Evolutionary conservation across 2,329 filamentous ascomycete genomes (phyloP), one percentile per base, ranked within the genome.

Genomic region (Tothia fuscella): DNA sequence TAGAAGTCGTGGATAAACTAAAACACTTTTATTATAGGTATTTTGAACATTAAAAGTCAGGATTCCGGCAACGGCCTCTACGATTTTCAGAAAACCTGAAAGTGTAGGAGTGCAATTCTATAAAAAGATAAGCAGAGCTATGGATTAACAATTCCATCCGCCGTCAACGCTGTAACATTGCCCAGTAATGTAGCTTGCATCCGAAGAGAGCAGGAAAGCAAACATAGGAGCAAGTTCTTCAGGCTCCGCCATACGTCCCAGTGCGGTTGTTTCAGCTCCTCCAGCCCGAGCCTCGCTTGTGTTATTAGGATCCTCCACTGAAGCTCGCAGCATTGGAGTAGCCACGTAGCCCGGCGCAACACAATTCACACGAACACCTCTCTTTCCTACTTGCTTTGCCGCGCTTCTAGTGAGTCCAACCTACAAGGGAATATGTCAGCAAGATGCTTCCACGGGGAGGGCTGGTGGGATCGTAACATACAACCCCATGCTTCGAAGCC

Each of bases 171-270:
- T 44, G 31, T 45, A 38, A 16, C 45, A 44, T 6, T 33, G 43
- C 5, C 47, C 49, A 19, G 47, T 50, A 21, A 50, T 50, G 30
- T 47, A 49, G 19, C 41, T 41, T 6, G 47, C 38, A 25, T 49
- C 49, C 26, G 46, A 41, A 19, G 43, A 45, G 5, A 50, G 34
- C 29, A 50, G 34, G 34, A 46, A 49, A 9, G 46, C 38, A 44
- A 49, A 44, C 10, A 49, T 30, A 21, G 41, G 35, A 14, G 41
- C 49, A 28, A 50, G 41, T 33, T 50, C 47, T 34, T 45, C 37
- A 6, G 46, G 46, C 30, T 42, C 43, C 9, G 46, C 50, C 38
- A 42, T 40, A 28, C 50, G 20, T n/a, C 22, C 19, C 16, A 44
- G 28, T 16, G 43, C 42, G 4, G 37, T 19, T 4, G 28, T n/a